A percentile compares a stretch with the other conserved stretches of the same genome.
Conservation (phyloP, 2,329 filamentous ascomycete genomes). For the Cryphonectria carpinicola region DNA sequence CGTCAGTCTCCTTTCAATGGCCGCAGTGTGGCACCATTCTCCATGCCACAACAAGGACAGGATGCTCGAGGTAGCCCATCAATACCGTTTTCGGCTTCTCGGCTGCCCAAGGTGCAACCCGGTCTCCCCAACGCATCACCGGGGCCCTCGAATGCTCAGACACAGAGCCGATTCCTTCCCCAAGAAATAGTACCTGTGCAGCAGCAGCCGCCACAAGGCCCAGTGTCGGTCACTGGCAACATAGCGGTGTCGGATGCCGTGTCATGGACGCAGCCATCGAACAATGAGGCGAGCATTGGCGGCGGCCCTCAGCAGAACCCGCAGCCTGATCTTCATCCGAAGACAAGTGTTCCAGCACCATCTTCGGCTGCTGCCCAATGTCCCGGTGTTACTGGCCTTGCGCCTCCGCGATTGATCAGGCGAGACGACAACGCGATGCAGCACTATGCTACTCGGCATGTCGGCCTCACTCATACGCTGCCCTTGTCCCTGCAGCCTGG, state of each 20-base stretch:
- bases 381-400: constrained; percentile 10
- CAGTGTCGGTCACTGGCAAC: constrained; percentile 2
- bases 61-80: constrained; percentile 17
- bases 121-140: constrained; percentile 10
- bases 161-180: constrained; percentile 22
- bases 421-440: constrained; percentile 23
- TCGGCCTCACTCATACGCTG: constrained; percentile 11
- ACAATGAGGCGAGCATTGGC: constrained; percentile 2
- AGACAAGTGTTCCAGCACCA: neutral
- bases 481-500: constrained; percentile 1
- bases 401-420: constrained; percentile 22
- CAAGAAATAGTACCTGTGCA: constrained; percentile 18
- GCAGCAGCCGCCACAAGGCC: constrained; percentile 9
- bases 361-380: constrained; percentile 8
- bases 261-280: constrained; percentile 12
- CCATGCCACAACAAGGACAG: constrained; percentile 25
- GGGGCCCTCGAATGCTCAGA: constrained; percentile 5
- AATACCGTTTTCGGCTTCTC: constrained; percentile 21
- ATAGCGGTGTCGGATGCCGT: constrained; percentile 1
- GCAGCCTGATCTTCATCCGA: constrained; percentile 10
- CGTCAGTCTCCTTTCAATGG: constrained; percentile 27
- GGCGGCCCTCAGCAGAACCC: neutral
- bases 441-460: constrained; percentile 14
- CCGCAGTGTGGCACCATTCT: constrained; percentile 17
- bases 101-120: constrained; percentile 15